Evolutionary conservation across 148 eudicot species (phyloP).

Genomic region (Nepenthes gracilis): DNA sequence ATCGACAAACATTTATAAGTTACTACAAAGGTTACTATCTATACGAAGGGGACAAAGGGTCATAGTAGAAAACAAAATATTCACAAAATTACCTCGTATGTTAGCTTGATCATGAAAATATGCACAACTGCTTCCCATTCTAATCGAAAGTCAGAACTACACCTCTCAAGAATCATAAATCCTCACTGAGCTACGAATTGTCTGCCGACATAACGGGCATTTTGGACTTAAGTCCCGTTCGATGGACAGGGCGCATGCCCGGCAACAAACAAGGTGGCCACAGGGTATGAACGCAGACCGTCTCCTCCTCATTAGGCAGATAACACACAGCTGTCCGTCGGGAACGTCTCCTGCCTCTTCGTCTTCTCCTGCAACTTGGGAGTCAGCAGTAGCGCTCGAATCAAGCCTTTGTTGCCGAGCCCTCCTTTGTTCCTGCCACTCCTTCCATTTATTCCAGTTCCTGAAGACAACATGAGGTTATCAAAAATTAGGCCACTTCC

Average conservation of each 20-base stretch:
- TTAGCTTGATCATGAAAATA: too few relatives aligned
- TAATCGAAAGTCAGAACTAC: too few relatives aligned
- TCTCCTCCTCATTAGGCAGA: constrained; percentile 58
- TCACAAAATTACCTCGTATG: too few relatives aligned
- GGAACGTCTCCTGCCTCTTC: constrained; percentile 59
- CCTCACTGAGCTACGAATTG: constrained; percentile 48
- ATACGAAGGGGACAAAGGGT: too few relatives aligned
- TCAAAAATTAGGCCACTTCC: constrained; percentile 1
- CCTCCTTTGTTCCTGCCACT: constrained; percentile 47
- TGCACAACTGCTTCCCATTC: too few relatives aligned
- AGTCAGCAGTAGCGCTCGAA: constrained; percentile 7
- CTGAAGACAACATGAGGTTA: constrained; percentile 17
- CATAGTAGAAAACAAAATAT: too few relatives aligned
- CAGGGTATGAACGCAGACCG: constrained; percentile 87
- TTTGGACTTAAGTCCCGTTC: constrained; percentile 53
- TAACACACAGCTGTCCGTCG: constrained; percentile 61
- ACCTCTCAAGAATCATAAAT: constrained; percentile 47
- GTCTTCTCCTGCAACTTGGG: constrained; percentile 22
- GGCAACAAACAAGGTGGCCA: constrained; percentile 91
- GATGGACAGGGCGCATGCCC: constrained; percentile 46
- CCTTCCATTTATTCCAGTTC: constrained; percentile 67
- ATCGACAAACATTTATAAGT: too few relatives aligned
- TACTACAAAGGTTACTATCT: too few relatives aligned
- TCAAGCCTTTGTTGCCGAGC: constrained; percentile 23
- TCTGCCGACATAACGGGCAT: constrained; percentile 84